Percentiles rank a stretch among this genome's conserved stretches.
phyloP scores from a whole-genome alignment of 2,329 filamentous ascomycete genomes.

The Tolypocladium tundrense region DNA sequence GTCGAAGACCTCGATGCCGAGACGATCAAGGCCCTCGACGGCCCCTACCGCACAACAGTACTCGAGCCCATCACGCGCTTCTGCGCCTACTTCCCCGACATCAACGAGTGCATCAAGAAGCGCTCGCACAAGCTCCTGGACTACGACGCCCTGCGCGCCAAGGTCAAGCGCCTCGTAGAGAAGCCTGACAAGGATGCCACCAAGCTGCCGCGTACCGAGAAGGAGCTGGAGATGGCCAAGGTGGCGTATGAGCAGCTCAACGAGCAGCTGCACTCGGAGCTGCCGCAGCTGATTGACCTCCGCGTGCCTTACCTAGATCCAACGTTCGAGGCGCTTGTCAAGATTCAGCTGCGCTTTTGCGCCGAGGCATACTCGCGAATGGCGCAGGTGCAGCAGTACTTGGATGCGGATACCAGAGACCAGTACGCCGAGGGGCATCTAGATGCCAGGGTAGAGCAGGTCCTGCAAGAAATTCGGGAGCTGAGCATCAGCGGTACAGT shows the following conservation, averaged over 20 bases:
- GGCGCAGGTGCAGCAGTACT: conserved; percentile 98
- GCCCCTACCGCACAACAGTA: conserved; percentile 88
- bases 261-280: conserved; percentile 84
- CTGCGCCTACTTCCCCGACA: conserved; percentile 96
- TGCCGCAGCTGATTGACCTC: conserved; percentile 92
- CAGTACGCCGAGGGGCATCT: conserved; percentile 91
- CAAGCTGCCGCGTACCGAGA: conserved; percentile 90
- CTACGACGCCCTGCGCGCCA: conserved; percentile 90
- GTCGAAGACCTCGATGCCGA: conserved; percentile 96
- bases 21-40: conserved; percentile 96
- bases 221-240: conserved; percentile 91
- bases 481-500: conserved; percentile 78
- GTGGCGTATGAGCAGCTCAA: conserved; percentile 93
- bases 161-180: conserved; percentile 93
- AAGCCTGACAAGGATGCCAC: conserved; percentile 98
- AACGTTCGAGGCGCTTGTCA: conserved; percentile 93
- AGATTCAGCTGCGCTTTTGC: conserved; percentile 96
- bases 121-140: conserved; percentile 96
- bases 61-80: conserved; percentile 92
- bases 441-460: conserved; percentile 86
- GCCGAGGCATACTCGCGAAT: conserved; percentile 95
- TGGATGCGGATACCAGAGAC: conserved; percentile 90
- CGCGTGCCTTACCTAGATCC: conserved; percentile 96
- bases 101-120: conserved; percentile 99
- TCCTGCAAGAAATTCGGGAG: conserved; percentile 92